A percentile compares a stretch with the other conserved stretches of the same genome.
Evolutionary conservation across 163 green algal species (phyloP).

Genomic region (Scenedesmus sp.): DNA sequence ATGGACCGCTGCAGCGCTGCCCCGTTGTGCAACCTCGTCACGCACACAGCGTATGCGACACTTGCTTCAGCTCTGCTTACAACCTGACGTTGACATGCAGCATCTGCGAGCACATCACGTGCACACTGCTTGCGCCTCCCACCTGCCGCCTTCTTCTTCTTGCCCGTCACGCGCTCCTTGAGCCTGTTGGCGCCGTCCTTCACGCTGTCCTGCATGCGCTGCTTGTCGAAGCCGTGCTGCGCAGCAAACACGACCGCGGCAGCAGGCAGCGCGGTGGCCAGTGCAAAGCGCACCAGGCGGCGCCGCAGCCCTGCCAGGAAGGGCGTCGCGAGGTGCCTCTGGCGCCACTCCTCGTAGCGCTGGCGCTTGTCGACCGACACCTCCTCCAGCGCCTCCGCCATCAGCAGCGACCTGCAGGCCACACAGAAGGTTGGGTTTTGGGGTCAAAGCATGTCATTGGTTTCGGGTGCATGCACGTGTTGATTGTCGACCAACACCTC

Average conservation of each 20-base stretch:
- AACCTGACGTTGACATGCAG: no score
- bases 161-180: conserved; percentile 6
- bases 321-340: conserved; percentile 18
- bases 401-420: conserved; percentile 51
- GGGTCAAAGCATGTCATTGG: not conserved
- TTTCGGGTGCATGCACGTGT: not conserved
- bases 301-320: conserved; percentile 45
- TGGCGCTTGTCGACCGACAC: conserved; percentile 33
- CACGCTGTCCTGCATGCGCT: conserved; percentile 25
- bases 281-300: conserved; percentile 36
- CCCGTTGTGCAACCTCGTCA: no score
- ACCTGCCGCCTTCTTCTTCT: not conserved
- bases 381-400: conserved; percentile 54
- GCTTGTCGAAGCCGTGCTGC: conserved; percentile 36
- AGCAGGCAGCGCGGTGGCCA: conserved; percentile 32
- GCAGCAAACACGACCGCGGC: conserved; percentile 47
- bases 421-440: not conserved
- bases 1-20: no score
- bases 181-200: not conserved
- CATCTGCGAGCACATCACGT: not conserved
- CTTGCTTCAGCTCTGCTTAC: no score
- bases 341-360: conserved; percentile 53
- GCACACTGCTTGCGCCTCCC: not conserved
- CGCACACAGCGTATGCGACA: no score
- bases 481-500: conserved; percentile 30